Base-by-base conservation (phyloP, 805 yeast genomes). In the Pachysolen tannophilus region DNA sequence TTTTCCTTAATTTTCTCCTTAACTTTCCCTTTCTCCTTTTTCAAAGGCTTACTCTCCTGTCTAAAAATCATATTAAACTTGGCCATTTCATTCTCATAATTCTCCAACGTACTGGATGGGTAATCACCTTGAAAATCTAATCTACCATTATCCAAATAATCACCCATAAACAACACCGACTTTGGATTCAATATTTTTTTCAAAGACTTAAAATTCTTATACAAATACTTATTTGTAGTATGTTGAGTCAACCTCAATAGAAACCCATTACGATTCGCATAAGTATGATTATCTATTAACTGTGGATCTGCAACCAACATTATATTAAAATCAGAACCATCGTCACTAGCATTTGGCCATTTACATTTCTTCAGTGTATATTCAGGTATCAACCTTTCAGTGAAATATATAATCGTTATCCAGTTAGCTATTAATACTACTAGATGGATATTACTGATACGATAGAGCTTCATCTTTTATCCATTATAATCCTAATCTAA, bases 131-230 rank as follows among this genome's bases (percentile, higher is more conserved):
- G 70, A 92, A 94, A 85, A 36, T 79, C 79, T 9, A 37, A 26
- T 37, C 97, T 65, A 0, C 97, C 97, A 14, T 96, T 96, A 56
- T 92, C 97, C 48, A 90, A 83, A 43, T 88, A 60, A 53, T 92
- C 98, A 3, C 97, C 98, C 16, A 92, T 60, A 51, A 88, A 88
- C 6, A 90, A 59, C 2, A 78, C 72, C 0, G 83, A 63, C 47
- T 88, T 81, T 0, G 97, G 96, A 32, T 75, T 70, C 37, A 92
- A 64, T 3, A 58, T 43, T 6, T 58, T 43, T 42, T 82, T 79
- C 31, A 84, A 58, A 32, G 65, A 63, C 43, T 69, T 68, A 73
- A 85, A 83, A 52, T 88, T 88, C 39, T 86, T 67, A 43, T 73
- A 77, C 44, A 85, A 78, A 49, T 86, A 90, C 43, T 80, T 75